These are phyloP conservation scores for Coprinopsis marcescibilis DNA, from an alignment of 768 basidiomycete species.

Conservation along the genomic window DNA sequence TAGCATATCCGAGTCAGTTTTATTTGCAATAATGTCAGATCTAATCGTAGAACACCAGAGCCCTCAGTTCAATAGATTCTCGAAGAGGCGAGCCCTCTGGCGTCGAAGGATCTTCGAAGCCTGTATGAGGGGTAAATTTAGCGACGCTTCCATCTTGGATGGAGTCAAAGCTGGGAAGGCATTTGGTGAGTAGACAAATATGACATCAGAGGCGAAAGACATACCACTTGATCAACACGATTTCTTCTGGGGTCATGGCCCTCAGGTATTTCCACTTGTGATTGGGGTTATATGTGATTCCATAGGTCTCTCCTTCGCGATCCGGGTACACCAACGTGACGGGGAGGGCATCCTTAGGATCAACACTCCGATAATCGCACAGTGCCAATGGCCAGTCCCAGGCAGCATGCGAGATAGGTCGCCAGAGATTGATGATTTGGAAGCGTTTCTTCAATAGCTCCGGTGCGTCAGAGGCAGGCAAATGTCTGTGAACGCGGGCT, in stretches of 20 bases:
- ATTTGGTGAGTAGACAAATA: constrained; percentile 11
- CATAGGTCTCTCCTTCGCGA: constrained; percentile 46
- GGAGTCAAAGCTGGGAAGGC: constrained; percentile 21
- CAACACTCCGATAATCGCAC: constrained; percentile 45
- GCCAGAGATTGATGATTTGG: constrained; percentile 60
- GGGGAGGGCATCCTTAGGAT: constrained; percentile 36
- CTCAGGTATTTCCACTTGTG: constrained; percentile 49
- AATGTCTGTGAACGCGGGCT: constrained; percentile 44
- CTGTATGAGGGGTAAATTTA: constrained; percentile 57
- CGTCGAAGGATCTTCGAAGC: constrained; percentile 49
- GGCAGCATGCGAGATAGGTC: constrained; percentile 44
- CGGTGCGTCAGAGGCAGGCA: constrained; percentile 39
- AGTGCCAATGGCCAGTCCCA: constrained; percentile 46
- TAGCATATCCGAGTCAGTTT: too few species aligned
- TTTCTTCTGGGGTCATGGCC: constrained; percentile 43
- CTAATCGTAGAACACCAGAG: constrained; percentile 66
- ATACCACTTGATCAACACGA: constrained; percentile 55
- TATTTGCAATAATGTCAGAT: too few species aligned
- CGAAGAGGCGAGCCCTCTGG: constrained; percentile 43
- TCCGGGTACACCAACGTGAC: constrained; percentile 43
- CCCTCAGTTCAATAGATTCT: constrained; percentile 57
- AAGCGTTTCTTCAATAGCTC: constrained; percentile 43
- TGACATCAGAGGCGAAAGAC: too few species aligned
- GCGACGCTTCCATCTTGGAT: constrained; percentile 43
- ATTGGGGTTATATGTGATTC: constrained; percentile 37